Percentiles rank a stretch among this genome's conserved stretches.
Conservation (phyloP, 352 stramenopile species). For the Thraustochytrium striatum region DNA sequence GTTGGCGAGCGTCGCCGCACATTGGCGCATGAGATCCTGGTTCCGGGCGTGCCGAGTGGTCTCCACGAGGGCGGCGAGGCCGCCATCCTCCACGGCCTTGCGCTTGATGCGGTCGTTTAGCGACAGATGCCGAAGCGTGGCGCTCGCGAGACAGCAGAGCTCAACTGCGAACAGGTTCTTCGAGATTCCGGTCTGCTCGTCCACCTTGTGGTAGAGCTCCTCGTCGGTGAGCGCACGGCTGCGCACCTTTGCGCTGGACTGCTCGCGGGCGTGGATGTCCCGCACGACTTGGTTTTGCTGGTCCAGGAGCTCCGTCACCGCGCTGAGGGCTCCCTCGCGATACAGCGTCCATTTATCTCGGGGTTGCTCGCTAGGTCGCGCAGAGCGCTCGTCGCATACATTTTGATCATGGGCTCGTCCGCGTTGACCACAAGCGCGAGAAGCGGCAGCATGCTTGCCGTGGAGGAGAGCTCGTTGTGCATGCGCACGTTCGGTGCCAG, state of each 20-base stretch:
- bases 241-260: slow-evolving; percentile 57
- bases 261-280: slow-evolving; percentile 75
- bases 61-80: slow-evolving; percentile 72
- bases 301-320: slow-evolving; percentile 72
- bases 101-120: slow-evolving; percentile 75
- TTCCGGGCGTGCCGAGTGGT: slow-evolving; percentile 73
- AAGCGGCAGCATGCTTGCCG: slow-evolving; percentile 65
- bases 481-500: slow-evolving; percentile 67
- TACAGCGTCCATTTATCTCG: slow-evolving; percentile 80
- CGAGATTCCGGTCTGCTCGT: slow-evolving; percentile 3
- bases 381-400: slow-evolving; percentile 81
- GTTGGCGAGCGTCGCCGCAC: slow-evolving; percentile 84
- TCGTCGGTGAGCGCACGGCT: neutral
- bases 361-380: slow-evolving; percentile 81
- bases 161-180: slow-evolving; percentile 52
- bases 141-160: slow-evolving; percentile 81
- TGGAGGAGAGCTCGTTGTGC: slow-evolving; percentile 67
- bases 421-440: slow-evolving; percentile 68
- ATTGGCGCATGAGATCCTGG: slow-evolving; percentile 84
- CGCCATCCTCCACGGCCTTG: slow-evolving; percentile 70
- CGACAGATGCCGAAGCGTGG: slow-evolving; percentile 83
- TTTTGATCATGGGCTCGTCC: slow-evolving; percentile 66
- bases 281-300: slow-evolving; percentile 71
- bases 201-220: neutral
- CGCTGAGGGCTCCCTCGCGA: slow-evolving; percentile 73